These are phyloP conservation scores for Pichia sp. DNA, from an alignment of 1,139 yeast genomes.

Conservation along the genomic window DNA sequence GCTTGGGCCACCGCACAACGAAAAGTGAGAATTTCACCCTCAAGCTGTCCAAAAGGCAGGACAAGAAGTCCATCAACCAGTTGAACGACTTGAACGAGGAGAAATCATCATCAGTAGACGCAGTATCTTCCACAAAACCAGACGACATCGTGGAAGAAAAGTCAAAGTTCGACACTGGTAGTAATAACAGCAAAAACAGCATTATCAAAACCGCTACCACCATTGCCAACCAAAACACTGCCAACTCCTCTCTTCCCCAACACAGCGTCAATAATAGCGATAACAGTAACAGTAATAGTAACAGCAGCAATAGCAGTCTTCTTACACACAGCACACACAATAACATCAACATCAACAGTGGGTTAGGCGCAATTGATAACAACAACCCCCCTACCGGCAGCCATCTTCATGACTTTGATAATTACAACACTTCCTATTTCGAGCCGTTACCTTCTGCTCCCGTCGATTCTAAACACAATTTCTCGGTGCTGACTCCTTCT, in stretches of 20 bases:
- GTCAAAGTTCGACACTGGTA: background rate
- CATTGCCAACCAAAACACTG: background rate
- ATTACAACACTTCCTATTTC: background rate
- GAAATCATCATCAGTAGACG: background rate
- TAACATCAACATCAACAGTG: background rate
- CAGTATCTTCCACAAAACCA: background rate
- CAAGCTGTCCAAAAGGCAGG: slow-evolving; percentile 8
- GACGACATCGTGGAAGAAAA: background rate
- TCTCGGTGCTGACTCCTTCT: slow-evolving; percentile 7
- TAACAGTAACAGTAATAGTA: background rate
- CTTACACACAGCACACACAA: background rate
- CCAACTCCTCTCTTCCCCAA: background rate
- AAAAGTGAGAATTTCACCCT: slow-evolving; percentile 18
- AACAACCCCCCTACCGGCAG: background rate
- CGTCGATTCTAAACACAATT: slow-evolving; percentile 10
- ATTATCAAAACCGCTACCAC: background rate
- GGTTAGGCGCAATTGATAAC: background rate
- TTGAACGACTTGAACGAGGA: slow-evolving; percentile 12
- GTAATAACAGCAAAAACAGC: background rate
- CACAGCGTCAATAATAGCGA: background rate
- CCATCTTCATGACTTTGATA: background rate
- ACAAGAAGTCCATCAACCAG: slow-evolving; percentile 8
- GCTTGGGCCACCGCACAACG: slow-evolving; percentile 18
- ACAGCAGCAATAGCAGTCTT: background rate
- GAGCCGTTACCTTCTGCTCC: slow-evolving; percentile 14